Evolutionary conservation across 2,329 filamentous ascomycete species (phyloP), one percentile per base, ranked within the genome.

Genomic region (Akanthomyces lecanii): DNA sequence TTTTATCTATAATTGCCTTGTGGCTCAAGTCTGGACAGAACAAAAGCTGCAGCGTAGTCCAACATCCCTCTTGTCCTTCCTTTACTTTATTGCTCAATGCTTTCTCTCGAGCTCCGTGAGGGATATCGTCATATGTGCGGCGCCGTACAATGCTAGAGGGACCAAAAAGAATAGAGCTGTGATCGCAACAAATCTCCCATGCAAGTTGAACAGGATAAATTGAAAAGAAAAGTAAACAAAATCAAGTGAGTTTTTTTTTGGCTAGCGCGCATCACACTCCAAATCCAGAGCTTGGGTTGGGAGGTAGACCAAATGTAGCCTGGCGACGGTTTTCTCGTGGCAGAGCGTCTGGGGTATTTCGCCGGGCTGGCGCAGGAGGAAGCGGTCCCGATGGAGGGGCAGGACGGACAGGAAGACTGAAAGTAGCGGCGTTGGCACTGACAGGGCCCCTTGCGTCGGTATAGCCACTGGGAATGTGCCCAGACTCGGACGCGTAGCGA

Each of bases 361-460:
- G 85, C 68, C 82, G 80, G 44, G 81, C 81, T 44, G 82, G 85
- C n/a, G 85, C 82, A 23, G 87, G 82, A 55, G 85, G 85, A 38
- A 88, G 77, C 10, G 83, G 79, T 12, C 83, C 82, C 3, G 82
- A 82, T 33, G 60, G 60, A 45, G 87, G 85, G 36, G 82, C 86
- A 51, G 84, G 81, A 53, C 89, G 84, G 63, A 89, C 82, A 1
- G 89, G 87, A 55, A 92, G 77, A 42, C 81, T 83, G 62, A 89
- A 88, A 3, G 83, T 85, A 18, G 78, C 73, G 58, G 76, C 75
- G 64, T 76, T 80, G 50, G 78, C 77, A 67, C 79, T 81, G 61
- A 76, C 71, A 61, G 74, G 76, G 38, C 69, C 76, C 64, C 71
- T 69, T 63, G 67, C 76, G 21, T 79, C 78, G 2, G 74, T 67